These are phyloP conservation scores for Aspergillus versicolor DNA, from an alignment of 2,329 filamentous ascomycete genomes.

Conservation along the genomic window DNA sequence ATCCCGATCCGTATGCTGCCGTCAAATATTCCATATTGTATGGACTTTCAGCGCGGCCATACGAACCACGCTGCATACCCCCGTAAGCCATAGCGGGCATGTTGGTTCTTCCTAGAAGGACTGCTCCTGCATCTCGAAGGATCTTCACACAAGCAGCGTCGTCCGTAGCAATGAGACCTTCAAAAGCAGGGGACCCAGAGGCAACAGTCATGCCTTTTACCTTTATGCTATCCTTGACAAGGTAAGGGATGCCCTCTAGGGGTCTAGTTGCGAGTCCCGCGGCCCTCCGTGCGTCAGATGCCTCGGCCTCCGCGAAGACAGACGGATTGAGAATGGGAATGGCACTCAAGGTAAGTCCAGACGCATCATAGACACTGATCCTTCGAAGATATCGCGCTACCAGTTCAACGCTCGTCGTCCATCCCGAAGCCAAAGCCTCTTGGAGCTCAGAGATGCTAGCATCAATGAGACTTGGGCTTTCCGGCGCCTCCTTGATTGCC, in stretches of 20 bases:
- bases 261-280: conserved; percentile 35
- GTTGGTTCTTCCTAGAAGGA: conserved; percentile 58
- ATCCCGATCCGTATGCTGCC: conserved; percentile 57
- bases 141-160: conserved; percentile 53
- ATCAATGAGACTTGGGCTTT: conserved; percentile 42
- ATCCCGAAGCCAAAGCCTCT: conserved; percentile 41
- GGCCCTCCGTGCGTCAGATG: conserved; percentile 48
- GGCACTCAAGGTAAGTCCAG: conserved; percentile 45
- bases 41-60: conserved; percentile 57
- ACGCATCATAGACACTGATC: conserved; percentile 48
- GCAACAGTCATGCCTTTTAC: conserved; percentile 55
- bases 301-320: conserved; percentile 48
- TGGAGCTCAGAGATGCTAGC: conserved; percentile 48
- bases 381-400: conserved; percentile 48
- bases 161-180: conserved; percentile 49
- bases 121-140: conserved; percentile 50
- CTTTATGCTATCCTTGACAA: conserved; percentile 59
- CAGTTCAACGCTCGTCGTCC: conserved; percentile 47
- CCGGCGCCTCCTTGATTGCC: background rate
- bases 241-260: conserved; percentile 59
- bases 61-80: conserved; percentile 58
- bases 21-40: conserved; percentile 56
- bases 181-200: conserved; percentile 56
- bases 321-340: conserved; percentile 50
- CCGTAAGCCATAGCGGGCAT: conserved; percentile 62